These are phyloP conservation scores for Aspergillus clavatus DNA, from an alignment of 2,329 filamentous ascomycete species.

Conservation along the genomic window DNA sequence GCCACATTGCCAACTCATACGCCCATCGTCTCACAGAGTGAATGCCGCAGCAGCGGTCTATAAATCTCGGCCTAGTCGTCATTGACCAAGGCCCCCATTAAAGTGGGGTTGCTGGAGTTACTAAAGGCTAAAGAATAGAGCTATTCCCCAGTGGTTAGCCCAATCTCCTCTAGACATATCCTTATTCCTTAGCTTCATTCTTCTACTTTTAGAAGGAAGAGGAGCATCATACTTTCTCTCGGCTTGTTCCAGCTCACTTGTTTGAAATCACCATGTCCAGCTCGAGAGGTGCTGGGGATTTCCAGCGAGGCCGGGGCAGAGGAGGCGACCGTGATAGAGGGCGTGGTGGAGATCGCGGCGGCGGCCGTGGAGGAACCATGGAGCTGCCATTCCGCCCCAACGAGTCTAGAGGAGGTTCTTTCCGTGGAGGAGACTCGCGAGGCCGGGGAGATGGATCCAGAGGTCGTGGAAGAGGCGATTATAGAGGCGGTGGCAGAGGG, in stretches of 20 bases:
- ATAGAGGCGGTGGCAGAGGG: constrained; percentile 1
- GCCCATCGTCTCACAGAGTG: not conserved
- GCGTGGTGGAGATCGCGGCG: constrained; percentile 20
- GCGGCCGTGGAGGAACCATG: constrained; percentile 22
- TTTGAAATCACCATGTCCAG: no score
- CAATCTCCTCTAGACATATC: not conserved
- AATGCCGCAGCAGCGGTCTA: not conserved
- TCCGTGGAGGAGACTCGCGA: constrained; percentile 11
- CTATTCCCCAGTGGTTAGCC: not conserved
- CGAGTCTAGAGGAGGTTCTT: constrained; percentile 6
- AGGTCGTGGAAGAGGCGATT: constrained; percentile 10
- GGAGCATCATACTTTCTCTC: not conserved
- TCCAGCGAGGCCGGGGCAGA: constrained; percentile 12
- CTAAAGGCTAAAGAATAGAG: no score
- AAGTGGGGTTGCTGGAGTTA: not conserved
- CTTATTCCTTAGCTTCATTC: not conserved
- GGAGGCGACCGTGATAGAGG: constrained; percentile 16
- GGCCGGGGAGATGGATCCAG: constrained; percentile 18
- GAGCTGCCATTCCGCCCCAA: constrained; percentile 21
- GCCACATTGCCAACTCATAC: not conserved
- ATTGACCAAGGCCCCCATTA: no score
- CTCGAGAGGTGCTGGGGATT: constrained; percentile 8
- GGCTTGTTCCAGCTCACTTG: no score
- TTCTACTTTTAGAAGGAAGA: not conserved
- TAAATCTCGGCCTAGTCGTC: not conserved